Conservation (phyloP, 2,329 filamentous ascomycete species). For the Calonectria crousiana region DNA sequence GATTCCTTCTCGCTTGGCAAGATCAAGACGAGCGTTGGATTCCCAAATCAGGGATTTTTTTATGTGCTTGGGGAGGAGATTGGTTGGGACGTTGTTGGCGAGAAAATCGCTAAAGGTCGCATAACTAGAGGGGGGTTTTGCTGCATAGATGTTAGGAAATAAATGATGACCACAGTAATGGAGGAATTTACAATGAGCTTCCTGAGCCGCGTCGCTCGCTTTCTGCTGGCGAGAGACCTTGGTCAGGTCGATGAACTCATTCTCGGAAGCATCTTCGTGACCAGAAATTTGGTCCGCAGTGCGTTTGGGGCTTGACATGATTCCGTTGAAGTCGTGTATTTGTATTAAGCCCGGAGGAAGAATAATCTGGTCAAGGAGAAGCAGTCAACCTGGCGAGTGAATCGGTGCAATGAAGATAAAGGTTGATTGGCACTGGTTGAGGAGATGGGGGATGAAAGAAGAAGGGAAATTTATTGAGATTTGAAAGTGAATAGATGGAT, state of each 20-base stretch:
- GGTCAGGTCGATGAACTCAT: background rate
- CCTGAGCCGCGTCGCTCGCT: background rate
- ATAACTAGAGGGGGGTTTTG: background rate
- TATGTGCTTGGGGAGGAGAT: slow-evolving; percentile 38
- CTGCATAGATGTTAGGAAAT: background rate
- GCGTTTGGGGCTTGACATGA: background rate
- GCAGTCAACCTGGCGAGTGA: background rate
- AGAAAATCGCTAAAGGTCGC: slow-evolving; percentile 20
- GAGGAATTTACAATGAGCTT: background rate
- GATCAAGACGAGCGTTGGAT: slow-evolving; percentile 39
- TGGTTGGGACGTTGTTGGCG: slow-evolving; percentile 31
- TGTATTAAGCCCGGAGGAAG: background rate
- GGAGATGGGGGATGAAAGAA: background rate
- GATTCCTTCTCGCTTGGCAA: slow-evolving; percentile 33
- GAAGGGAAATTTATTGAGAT: background rate
- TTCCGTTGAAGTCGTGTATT: no score
- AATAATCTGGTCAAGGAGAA: background rate
- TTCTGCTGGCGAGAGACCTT: background rate
- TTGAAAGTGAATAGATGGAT: no score
- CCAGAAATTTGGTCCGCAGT: background rate
- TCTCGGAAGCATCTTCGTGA: background rate
- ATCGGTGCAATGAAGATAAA: background rate
- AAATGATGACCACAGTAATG: background rate
- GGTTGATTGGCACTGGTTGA: background rate
- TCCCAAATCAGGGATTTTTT: slow-evolving; percentile 35